Conservation (phyloP, 768 basidiomycete species). For the Boletus rex-veris region DNA sequence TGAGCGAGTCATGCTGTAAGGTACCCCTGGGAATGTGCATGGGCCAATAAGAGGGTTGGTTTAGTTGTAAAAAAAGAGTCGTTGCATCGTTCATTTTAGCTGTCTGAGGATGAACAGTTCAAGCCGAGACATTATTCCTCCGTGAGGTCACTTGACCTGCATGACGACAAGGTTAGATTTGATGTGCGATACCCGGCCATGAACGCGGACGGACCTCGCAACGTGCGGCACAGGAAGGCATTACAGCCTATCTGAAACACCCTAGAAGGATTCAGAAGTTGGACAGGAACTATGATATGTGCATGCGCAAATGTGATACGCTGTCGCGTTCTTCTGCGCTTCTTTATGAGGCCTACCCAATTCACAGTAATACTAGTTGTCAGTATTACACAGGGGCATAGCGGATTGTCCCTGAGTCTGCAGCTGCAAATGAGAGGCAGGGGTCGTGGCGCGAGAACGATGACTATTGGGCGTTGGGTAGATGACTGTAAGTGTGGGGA, state of each 20-base stretch:
- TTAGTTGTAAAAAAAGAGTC: background rate
- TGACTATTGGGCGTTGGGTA: background rate
- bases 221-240: background rate
- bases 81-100: background rate
- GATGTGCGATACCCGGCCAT: background rate
- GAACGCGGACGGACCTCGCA: slow-evolving; percentile 14
- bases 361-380: too few species aligned
- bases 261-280: background rate
- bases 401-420: too few species aligned
- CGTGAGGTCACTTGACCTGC: background rate
- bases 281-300: background rate
- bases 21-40: background rate
- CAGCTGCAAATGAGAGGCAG: background rate
- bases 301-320: slow-evolving; percentile 1
- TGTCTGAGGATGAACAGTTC: background rate
- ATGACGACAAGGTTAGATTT: slow-evolving; percentile 12
- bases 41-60: background rate
- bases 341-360: background rate
- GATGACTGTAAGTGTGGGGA: background rate
- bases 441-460: background rate
- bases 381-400: too few species aligned
- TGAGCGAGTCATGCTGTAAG: background rate
- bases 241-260: background rate
- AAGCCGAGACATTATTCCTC: background rate
- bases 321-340: background rate